These are phyloP conservation scores for Zoysia pacifica DNA, from an alignment of 176 grass and related monocot species.

Conservation along the genomic window DNA sequence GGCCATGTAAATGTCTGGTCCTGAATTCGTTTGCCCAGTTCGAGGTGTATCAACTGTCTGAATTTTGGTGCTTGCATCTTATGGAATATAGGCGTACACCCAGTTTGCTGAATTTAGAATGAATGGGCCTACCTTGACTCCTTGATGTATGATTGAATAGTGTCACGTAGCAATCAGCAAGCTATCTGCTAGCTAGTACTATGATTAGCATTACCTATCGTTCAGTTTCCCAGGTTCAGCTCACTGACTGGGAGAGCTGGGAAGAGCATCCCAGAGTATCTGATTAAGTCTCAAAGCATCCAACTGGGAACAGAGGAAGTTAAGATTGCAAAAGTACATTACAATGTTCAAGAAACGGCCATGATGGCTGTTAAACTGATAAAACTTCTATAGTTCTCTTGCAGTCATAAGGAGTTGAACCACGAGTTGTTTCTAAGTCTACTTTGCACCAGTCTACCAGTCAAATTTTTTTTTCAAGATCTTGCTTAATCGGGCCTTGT, in stretches of 20 bases:
- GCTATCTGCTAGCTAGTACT: neutral
- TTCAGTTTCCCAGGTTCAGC: neutral
- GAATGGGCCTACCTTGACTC: neutral
- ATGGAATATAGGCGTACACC: neutral
- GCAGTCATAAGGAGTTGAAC: too few relatives aligned
- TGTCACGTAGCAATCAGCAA: neutral
- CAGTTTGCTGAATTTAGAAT: neutral
- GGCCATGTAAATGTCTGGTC: neutral
- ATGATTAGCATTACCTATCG: neutral
- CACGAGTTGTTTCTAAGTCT: too few relatives aligned
- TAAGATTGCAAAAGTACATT: neutral
- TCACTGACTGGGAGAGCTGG: neutral
- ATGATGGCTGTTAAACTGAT: neutral
- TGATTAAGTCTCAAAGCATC: neutral
- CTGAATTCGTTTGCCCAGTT: neutral
- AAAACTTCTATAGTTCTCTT: too few relatives aligned
- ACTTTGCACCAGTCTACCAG: neutral
- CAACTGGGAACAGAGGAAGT: neutral
- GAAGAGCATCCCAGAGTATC: neutral
- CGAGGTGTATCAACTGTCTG: neutral
- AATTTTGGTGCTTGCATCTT: neutral
- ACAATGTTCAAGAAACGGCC: neutral
- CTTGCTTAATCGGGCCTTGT: neutral
- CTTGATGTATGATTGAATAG: neutral
- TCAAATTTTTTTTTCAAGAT: neutral